These are phyloP conservation scores for Trichoderma koningiopsis DNA, from an alignment of 2,329 filamentous ascomycete genomes.

Conservation along the genomic window DNA sequence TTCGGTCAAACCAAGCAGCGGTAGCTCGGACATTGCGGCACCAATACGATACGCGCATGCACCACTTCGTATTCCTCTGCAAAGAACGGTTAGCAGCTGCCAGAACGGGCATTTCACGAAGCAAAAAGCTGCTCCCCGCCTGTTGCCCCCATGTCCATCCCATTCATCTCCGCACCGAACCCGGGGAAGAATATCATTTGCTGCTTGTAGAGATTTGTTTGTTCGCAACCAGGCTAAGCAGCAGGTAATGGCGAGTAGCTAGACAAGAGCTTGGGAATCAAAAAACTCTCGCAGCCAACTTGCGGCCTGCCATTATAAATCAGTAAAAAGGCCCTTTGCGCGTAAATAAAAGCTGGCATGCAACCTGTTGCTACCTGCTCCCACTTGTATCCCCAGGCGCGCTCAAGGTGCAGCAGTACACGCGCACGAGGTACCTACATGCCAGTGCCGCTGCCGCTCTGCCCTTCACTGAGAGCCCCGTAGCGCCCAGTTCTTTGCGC, in stretches of 20 bases:
- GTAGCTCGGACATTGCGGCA: neutral
- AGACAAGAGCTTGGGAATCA: neutral
- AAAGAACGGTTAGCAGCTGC: neutral
- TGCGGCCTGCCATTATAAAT: neutral
- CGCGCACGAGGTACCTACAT: neutral
- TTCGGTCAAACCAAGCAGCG: neutral
- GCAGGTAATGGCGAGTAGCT: neutral
- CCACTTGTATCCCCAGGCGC: neutral
- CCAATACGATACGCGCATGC: neutral
- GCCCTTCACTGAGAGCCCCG: neutral
- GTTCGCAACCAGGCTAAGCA: neutral
- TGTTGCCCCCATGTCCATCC: neutral
- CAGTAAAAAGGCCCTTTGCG: neutral
- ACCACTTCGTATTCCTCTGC: neutral
- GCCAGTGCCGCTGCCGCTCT: conserved; percentile 7
- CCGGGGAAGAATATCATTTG: neutral
- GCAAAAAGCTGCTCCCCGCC: neutral
- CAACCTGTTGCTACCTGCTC: neutral
- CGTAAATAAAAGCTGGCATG: neutral
- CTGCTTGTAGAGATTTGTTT: neutral
- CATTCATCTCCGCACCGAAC: neutral
- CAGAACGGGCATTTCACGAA: neutral
- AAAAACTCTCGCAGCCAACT: neutral
- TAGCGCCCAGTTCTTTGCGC: conserved; percentile 21
- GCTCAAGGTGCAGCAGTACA: neutral